These are phyloP conservation scores for Dittrichia graveolens DNA, from an alignment of 129 eudicot species.

Conservation along the genomic window DNA sequence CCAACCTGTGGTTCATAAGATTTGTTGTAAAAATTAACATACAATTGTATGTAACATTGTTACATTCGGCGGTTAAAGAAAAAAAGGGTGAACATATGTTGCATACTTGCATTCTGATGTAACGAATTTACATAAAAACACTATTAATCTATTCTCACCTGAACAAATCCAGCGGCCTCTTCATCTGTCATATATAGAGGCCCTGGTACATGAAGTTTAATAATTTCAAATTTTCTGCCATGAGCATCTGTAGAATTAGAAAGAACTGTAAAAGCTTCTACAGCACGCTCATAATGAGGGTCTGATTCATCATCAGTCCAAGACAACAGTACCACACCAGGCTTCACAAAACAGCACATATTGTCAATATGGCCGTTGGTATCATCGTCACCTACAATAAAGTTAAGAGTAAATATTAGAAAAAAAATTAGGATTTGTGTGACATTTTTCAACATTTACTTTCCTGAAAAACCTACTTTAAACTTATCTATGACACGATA, in stretches of 20 bases:
- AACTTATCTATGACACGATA: too few species aligned
- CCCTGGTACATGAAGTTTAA: conserved; percentile 91
- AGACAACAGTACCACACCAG: conserved; percentile 80
- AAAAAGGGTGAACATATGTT: background rate
- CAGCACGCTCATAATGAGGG: conserved; percentile 78
- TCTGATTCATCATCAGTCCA: conserved; percentile 94
- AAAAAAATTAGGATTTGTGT: too few species aligned
- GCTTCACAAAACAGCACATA: conserved; percentile 93
- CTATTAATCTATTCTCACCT: conserved; percentile 38
- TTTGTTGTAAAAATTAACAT: background rate
- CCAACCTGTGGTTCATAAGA: conserved; percentile 48
- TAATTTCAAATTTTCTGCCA: conserved; percentile 69
- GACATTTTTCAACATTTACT: conserved; percentile 6
- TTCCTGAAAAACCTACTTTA: too few species aligned
- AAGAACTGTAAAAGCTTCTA: conserved; percentile 74
- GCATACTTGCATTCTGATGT: too few species aligned
- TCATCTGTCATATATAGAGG: conserved; percentile 91
- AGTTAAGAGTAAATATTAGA: background rate
- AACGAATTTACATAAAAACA: background rate
- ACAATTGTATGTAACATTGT: too few species aligned
- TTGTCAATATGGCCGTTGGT: conserved; percentile 95
- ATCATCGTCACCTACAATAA: conserved; percentile 82
- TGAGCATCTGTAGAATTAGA: conserved; percentile 67
- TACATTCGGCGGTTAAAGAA: too few species aligned
- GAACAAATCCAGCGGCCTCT: conserved; percentile 78